phyloP scores from a whole-genome alignment of 1,284 basidiomycete genomes.

The Macrocystidia cucumis region DNA sequence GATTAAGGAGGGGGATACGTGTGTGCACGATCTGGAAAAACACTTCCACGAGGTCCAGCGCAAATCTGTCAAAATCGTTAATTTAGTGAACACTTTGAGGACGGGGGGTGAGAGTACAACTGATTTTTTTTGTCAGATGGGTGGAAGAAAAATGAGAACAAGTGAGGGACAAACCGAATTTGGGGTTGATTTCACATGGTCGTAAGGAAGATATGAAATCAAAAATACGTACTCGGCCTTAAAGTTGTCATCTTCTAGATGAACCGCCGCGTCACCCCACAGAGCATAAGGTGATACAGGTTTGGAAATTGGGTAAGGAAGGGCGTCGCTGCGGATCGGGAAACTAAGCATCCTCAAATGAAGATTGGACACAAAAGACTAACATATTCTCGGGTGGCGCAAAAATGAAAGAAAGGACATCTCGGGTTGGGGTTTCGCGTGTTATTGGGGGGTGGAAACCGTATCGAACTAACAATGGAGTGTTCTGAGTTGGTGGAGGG shows the following conservation, averaged over 20 bases:
- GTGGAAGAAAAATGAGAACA: conserved; percentile 7
- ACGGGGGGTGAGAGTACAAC: conserved; percentile 1
- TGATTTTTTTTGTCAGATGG: not conserved
- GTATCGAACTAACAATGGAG: conserved; percentile 35
- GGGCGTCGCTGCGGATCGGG: conserved; percentile 22
- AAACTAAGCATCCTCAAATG: conserved; percentile 13
- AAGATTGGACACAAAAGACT: too few species aligned
- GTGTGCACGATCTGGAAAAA: conserved; percentile 86
- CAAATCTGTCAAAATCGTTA: conserved; percentile 49
- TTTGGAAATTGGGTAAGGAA: conserved; percentile 19
- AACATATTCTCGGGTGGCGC: conserved; percentile 60
- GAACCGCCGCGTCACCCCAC: conserved; percentile 66
- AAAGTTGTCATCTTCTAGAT: conserved; percentile 62
- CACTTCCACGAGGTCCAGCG: conserved; percentile 83
- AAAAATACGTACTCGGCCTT: conserved; percentile 62
- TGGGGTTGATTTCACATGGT: conserved; percentile 15
- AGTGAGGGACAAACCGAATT: conserved; percentile 18
- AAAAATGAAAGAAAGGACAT: conserved; percentile 63
- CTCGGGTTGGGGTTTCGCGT: conserved; percentile 48
- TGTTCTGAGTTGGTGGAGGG: conserved; percentile 17
- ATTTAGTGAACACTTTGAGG: conserved; percentile 12
- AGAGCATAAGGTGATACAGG: conserved; percentile 39
- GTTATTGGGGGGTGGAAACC: conserved; percentile 46
- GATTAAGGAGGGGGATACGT: conserved; percentile 75
- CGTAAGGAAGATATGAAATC: conserved; percentile 13